phyloP scores from a whole-genome alignment of 2,329 filamentous ascomycete species.

The Aspergillus terreus region DNA sequence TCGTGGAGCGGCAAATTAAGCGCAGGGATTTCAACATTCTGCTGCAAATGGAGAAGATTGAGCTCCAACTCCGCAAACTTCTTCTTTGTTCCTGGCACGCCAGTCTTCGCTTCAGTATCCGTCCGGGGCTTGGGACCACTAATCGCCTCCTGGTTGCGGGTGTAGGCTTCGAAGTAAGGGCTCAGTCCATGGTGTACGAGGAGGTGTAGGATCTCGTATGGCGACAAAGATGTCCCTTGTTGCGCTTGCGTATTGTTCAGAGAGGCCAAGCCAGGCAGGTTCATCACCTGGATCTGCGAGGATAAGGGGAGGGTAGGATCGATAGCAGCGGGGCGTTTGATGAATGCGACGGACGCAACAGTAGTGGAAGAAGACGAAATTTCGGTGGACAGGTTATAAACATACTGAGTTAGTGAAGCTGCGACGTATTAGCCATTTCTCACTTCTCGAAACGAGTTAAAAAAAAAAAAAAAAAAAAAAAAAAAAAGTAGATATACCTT shows the following conservation, averaged over 20 bases:
- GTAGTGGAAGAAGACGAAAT: constrained; percentile 69
- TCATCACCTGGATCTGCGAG: constrained; percentile 88
- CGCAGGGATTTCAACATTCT: constrained; percentile 97
- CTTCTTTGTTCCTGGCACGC: constrained; percentile 96
- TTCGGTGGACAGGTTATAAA: constrained; percentile 77
- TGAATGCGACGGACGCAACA: constrained; percentile 83
- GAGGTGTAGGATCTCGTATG: constrained; percentile 89
- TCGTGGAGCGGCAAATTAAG: constrained; percentile 83
- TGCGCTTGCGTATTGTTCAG: constrained; percentile 64
- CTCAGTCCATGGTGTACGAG: constrained; percentile 86
- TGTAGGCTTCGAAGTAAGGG: constrained; percentile 96
- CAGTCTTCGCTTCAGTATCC: constrained; percentile 87
- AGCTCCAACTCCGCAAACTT: constrained; percentile 91
- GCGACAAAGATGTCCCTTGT: constrained; percentile 70
- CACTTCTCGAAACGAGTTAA: too few species aligned
- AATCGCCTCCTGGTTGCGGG: constrained; percentile 69
- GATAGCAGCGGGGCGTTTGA: constrained; percentile 86
- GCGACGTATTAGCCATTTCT: neutral
- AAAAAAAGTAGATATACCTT: constrained; percentile 33
- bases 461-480: too few species aligned
- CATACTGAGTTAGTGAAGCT: constrained; percentile 50
- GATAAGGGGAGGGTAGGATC: constrained; percentile 77
- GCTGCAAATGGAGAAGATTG: constrained; percentile 84
- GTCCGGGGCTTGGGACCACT: constrained; percentile 67
- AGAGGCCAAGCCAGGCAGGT: constrained; percentile 76